Evolutionary conservation across 2,329 filamentous ascomycete species (phyloP), one percentile per base, ranked within the genome.

Genomic region (Blumeria graminis): DNA sequence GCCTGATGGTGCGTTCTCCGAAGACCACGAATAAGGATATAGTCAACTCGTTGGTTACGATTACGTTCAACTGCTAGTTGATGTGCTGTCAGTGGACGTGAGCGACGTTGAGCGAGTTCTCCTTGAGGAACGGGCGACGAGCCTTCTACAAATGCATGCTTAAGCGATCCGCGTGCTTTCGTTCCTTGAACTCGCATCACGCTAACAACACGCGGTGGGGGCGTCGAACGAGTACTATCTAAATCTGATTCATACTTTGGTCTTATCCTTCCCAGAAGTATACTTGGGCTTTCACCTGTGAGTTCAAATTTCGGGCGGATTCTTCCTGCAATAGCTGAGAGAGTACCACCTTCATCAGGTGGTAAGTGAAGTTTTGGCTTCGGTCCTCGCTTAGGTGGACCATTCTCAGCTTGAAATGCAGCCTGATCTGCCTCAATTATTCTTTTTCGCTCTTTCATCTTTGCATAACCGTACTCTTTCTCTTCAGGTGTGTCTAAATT

Each of bases 11-110:
- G 82, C 55, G 78, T 73, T 60, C 74, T 75, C 53, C 82, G 78
- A 36, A 90, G 71, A 34, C 82, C 81, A n/a, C 81, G 78, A 61
- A 86, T 82, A 14, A 92, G 76, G 55, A 87, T 85, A 63, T 88
- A 82, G 63, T 88, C 82, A n/a, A 90, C 85, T 6, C 85, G 80
- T 63, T 86, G 79, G 59, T 79, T 83, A 16, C 86, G 75, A 67
- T 89, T 88, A 56, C 81, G 77, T 67, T 88, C 84, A 0, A 92
- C 83, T 0, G 85, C 85, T 41, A 88, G 72, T 68, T 92, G 86
- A 67, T 92, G 86, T 38, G 84, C 83, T 0, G 86, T 92, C 0
- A 86, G 77, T 2, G 85, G 85, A 1, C 86, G 76, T 8, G 82
- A 80, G 65, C 87, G 81, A 57, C 77, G 71, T 18, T 73, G 71